Evolutionary conservation across 1,284 basidiomycete species (phyloP), one percentile per base, ranked within the genome.

Genomic region (Trichosporon asahii): DNA sequence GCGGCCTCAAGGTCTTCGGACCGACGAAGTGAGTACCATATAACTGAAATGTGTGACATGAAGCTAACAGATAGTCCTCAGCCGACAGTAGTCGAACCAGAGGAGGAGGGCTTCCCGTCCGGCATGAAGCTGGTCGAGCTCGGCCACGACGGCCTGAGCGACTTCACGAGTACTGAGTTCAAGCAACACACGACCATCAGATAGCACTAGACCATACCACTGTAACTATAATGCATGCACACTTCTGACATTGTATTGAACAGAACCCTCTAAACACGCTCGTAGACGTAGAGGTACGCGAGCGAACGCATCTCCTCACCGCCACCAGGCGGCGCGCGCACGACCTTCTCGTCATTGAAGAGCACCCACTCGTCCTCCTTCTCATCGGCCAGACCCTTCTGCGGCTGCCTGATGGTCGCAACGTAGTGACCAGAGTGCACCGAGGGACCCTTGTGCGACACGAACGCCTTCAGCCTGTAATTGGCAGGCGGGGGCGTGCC

Each of bases 321-420:
- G 23, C 83, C 84, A 5, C 78, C 77, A 9, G 74, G 73, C 76
- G 94, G 91, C 2, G 93, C 93, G 77, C 88, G 89, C 4, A 95
- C 93, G 5, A 97, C 94, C 85, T 97, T 98, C 85, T 98, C 94
- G 81, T 98, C 94, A 77, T 98, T 97, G 85, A 94, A 95, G 75
- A 97, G 82, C 68, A 95, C 90, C 93, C 94, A 95, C 35, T 87
- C 88, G 25, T 84, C 86, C 67, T 77, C 78, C 76, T 14, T 77
- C 69, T 35, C 79, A 71, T 31, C 68, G 64, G 46, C 12, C 29
- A 82, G 55, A 31, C 74, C 75, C 53, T 72, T 74, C 73, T 82
- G 76, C 18, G 82, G 76, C 68, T 81, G 77, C 33, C 80, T 73
- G 66, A 83, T 77, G 9, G 82, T 82, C 27, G 79, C 76, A 66